Base-by-base conservation (phyloP, 1,139 yeast species). In the Arxiozyma slooffiae region DNA sequence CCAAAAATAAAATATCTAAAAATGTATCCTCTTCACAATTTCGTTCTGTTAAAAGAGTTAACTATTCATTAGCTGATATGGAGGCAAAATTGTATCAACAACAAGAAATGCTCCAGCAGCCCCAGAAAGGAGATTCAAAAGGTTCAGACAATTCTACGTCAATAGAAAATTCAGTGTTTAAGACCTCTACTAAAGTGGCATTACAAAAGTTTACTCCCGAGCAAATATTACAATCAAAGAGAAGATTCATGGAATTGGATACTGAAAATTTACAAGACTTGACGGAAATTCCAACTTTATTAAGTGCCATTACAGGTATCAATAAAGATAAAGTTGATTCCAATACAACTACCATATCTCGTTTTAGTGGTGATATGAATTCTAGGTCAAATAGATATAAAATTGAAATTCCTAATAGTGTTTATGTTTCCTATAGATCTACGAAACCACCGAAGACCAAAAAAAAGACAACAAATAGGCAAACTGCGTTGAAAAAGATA, bases 41-140 rank as follows among this genome's bases (percentile, higher is more conserved):
- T 38, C 53, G 59, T 22, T 55, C 60, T 21, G 60, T 59, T 24
- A 63, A 60, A 37, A 59, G 68, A 43, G 60, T 66, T 1, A 66
- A 66, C 52, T 66, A 66, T 50, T 66, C 69, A 2, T 44, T 66
- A 36, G 66, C 68, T 11, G 68, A 65, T 49, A 49, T 66, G 49
- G 69, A 65, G 41, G 65, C 63, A 18, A 61, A 55, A 42, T 41
- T 66, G 21, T 66, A 65, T 47, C 56, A 61, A 1, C 57, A 52
- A 41, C 44, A 41, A 23, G 6, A 18, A 48, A 48, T 9, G 47
- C 51, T 24, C 54, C 52, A 34, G 49, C 38, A 22, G 26, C 26
- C n/a, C n/a, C n/a, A n/a, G 34, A 41, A 38, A 2, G 16, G 21
- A 4, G 38, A 34, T 39, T 30, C 41, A 4, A 23, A 30, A 30